Base-by-base conservation (phyloP, 202 grass and related monocot species). In the Dendrocalamus latiflorus region DNA sequence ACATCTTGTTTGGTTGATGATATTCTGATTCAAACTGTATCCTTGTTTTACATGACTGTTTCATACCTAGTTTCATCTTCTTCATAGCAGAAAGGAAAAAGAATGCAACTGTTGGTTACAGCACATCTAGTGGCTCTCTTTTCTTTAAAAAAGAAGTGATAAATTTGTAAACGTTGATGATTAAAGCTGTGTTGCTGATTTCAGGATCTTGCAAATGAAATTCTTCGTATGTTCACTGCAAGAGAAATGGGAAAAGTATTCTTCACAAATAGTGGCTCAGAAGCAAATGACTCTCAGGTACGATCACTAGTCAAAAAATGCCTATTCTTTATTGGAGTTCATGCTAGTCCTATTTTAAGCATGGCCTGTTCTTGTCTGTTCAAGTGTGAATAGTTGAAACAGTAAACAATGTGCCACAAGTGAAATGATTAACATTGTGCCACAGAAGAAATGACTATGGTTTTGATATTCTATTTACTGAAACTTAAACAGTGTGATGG, bases 271-370 rank as follows among this genome's bases (percentile, higher is more conserved):
- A 98, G 95, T 48, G 92, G 95, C 42, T 98, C 95, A 47, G 95
- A 98, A 91, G 95, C 95, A 59, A 98, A 98, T 89, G 95, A 98
- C 69, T 98, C 95, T 15, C 95, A 93, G 95, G 95, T 93, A 86
- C 28, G 34, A 17, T 61, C 8, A 60, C 10, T 44, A 20, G 10
- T 48, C 36, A 13, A 81, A 43, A 1, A 56, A 3, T 48, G 11
- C 4, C 26, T 66, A 22, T 13, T 37, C 30, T 55, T 26, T 38
- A 0, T 63, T 80, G 53, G 42, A 75, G 22, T 79, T 84, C 69
- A 75, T 80, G 4, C 6, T 38, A 54, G 7, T 38, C 30, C 45
- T 69, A 59, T 22, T 37, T 74, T 22, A 53, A 33, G 14, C 9
- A 47, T 59, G 37, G 1, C 2, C 11, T n/a, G 12, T 79, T 55